These are phyloP conservation scores for Cardamine resedifolia DNA, from an alignment of 345 rosid genomes.

Conservation along the genomic window DNA sequence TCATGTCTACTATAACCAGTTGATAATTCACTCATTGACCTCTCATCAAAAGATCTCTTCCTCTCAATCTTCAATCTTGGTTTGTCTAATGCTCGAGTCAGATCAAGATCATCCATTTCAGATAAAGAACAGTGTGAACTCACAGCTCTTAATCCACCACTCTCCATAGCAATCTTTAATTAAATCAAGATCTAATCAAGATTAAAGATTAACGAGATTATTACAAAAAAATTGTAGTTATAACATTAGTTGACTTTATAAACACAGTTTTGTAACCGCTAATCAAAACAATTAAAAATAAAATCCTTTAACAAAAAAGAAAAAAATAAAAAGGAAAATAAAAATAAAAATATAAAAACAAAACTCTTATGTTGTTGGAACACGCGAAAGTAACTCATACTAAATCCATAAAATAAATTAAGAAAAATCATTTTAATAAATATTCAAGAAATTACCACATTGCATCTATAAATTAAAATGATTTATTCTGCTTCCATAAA, in stretches of 20 bases:
- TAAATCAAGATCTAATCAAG: conserved; percentile 7
- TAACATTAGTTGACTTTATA: background rate
- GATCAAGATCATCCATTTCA: conserved; percentile 73
- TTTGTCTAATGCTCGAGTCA: conserved; percentile 77
- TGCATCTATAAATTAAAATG: background rate
- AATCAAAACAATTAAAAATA: background rate
- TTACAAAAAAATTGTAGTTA: background rate
- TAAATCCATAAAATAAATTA: background rate
- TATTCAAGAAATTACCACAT: conserved; percentile 12
- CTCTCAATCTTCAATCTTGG: conserved; percentile 87
- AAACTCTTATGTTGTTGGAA: conserved; percentile 10
- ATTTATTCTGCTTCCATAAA: background rate
- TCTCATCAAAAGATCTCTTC: conserved; percentile 89
- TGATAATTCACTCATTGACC: conserved; percentile 88
- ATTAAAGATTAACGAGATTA: background rate
- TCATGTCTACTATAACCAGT: conserved; percentile 48
- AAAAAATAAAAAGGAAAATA: no score
- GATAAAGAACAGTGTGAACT: conserved; percentile 75
- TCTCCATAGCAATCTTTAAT: conserved; percentile 52
- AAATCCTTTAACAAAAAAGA: no score
- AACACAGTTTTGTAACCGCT: background rate
- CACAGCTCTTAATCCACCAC: conserved; percentile 67
- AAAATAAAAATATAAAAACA: background rate
- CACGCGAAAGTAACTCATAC: conserved; percentile 16
- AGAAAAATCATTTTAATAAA: background rate